Base-by-base conservation (phyloP, 306 rosid species). In the Rosa chinensis region DNA sequence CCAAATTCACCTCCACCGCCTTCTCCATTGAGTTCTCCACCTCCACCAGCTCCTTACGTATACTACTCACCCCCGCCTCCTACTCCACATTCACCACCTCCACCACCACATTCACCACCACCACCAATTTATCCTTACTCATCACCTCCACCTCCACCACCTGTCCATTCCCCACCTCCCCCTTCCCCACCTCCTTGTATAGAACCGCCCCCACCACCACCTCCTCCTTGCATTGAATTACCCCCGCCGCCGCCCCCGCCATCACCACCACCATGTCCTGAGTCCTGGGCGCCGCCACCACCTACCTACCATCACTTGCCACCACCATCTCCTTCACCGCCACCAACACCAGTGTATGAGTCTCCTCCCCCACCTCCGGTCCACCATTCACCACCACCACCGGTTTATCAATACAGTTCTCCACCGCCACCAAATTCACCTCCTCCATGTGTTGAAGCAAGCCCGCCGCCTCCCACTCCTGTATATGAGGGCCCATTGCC, bases 401-500 rank as follows among this genome's bases (percentile, higher is more conserved):
- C 66, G 8, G 67, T 28, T 62, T 13, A 13, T 55, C 39, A 39
- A 8, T 73, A 73, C 49, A 53, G 49, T n/a, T 73, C 77, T 3
- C 93, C 84, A 18, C 82, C 91, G 0, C 64, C 83, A 0, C 63
- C 80, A 6, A 76, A 81, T 4, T 86, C 93, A 0, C 90, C 90
- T 4, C 78, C 89, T 1, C 82, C 87, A 17, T 76, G 80, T 70
- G 77, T 81, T 44, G 66, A 84, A 69, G 79, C 35, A 71, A 89
- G 73, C 78, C 87, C 96, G n/a, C 94, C 94, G 17, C 97, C 97
- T 11, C 85, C 94, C 35, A 73, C 85, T 47, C 99, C 99, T 77
- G 95, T 88, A 85, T 92, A 94, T 85, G 91, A 92, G 88, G 97
- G 97, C 80, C 97, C 99, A 62, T 84, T 92, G 89, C 97, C 99